These are phyloP conservation scores for Poronia punctata DNA, from an alignment of 495 filamentous ascomycete species.

Conservation along the genomic window DNA sequence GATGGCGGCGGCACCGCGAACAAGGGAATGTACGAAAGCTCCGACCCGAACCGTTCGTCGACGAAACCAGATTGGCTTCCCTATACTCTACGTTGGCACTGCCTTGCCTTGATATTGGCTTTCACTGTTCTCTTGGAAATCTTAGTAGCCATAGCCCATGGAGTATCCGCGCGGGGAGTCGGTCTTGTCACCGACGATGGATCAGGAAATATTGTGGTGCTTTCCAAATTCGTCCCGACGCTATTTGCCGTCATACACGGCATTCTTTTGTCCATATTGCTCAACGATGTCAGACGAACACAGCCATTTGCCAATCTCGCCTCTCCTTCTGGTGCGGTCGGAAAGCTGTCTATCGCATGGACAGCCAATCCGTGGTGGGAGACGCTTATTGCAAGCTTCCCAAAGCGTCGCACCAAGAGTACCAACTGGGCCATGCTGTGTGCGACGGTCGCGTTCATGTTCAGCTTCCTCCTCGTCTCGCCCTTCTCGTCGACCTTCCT, in stretches of 20 bases:
- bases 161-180: slow-evolving; percentile 13
- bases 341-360: slow-evolving; percentile 19
- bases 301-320: slow-evolving; percentile 30
- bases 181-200: slow-evolving; percentile 26
- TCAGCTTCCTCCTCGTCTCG: slow-evolving; percentile 28
- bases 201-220: slow-evolving; percentile 23
- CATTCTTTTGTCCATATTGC: slow-evolving; percentile 20
- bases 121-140: slow-evolving; percentile 17
- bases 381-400: slow-evolving; percentile 20
- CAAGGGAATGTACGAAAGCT: too few relatives aligned
- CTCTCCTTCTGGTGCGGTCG: slow-evolving; percentile 19
- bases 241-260: slow-evolving; percentile 27
- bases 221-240: slow-evolving; percentile 29
- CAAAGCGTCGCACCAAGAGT: slow-evolving; percentile 5
- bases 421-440: slow-evolving; percentile 26
- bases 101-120: slow-evolving; percentile 8
- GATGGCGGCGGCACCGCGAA: too few relatives aligned
- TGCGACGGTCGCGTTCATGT: slow-evolving; percentile 23
- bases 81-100: slow-evolving; percentile 13
- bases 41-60: too few relatives aligned
- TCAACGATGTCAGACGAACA: slow-evolving; percentile 29
- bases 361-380: slow-evolving; percentile 23
- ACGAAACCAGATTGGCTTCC: too few relatives aligned
- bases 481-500: slow-evolving; percentile 31
- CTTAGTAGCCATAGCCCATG: slow-evolving; percentile 10